A percentile compares a stretch with the other conserved stretches of the same genome.
Conservation (phyloP, 768 basidiomycete genomes). For the Pleurotus tuber-regium region DNA sequence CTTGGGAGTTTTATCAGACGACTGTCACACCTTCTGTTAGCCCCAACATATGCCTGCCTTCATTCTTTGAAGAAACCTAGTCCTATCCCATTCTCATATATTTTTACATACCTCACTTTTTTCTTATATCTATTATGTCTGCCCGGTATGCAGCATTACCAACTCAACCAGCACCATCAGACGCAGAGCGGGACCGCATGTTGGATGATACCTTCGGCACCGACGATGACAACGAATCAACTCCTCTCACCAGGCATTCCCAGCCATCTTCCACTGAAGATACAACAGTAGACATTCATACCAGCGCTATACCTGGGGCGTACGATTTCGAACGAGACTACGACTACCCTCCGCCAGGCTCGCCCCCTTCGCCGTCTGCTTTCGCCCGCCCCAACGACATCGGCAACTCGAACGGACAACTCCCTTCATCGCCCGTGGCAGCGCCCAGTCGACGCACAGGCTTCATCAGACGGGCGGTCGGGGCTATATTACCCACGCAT, state of each 20-base stretch:
- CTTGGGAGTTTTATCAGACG: background rate
- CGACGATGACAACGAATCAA: constrained; percentile 36
- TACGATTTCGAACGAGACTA: constrained; percentile 85
- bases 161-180: constrained; percentile 42
- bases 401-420: constrained; percentile 70
- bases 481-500: constrained; percentile 62
- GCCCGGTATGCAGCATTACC: constrained; percentile 52
- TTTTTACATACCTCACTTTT: constrained; percentile 2
- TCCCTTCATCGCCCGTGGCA: constrained; percentile 49
- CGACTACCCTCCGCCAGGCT: constrained; percentile 74
- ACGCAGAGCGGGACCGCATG: constrained; percentile 50
- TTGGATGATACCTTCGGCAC: constrained; percentile 78
- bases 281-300: constrained; percentile 14
- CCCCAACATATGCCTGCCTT: constrained; percentile 1
- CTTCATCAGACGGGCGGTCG: constrained; percentile 57
- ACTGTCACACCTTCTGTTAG: constrained; percentile 1
- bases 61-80: background rate
- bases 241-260: constrained; percentile 32
- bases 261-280: constrained; percentile 6
- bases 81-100: background rate
- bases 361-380: constrained; percentile 61
- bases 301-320: constrained; percentile 36
- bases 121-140: constrained; percentile 60
- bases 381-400: constrained; percentile 61
- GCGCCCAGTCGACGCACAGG: constrained; percentile 39